These are phyloP conservation scores for Calonectria pseudoturangicola DNA, from an alignment of 2,329 filamentous ascomycete genomes.

Conservation along the genomic window DNA sequence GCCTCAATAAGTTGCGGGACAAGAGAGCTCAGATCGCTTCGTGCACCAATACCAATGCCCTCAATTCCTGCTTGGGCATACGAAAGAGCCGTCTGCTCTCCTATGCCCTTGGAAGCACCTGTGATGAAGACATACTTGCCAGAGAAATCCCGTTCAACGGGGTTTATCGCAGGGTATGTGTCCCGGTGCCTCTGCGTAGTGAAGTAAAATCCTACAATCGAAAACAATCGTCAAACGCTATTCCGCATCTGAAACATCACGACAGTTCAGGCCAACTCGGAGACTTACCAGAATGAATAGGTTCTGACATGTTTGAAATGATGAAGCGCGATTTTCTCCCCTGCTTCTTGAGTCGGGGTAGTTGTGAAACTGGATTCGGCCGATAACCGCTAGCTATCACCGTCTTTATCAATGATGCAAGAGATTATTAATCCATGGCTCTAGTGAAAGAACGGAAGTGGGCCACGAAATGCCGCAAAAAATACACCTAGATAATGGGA, in stretches of 20 bases:
- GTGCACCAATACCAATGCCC: constrained; percentile 71
- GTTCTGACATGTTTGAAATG: constrained; percentile 10
- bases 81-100: constrained; percentile 71
- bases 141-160: constrained; percentile 60
- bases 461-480: constrained; percentile 7
- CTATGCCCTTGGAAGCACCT: constrained; percentile 73
- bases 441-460: constrained; percentile 1
- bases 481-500: constrained; percentile 6
- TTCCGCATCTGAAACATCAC: not conserved
- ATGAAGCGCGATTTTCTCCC: not conserved
- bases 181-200: constrained; percentile 60
- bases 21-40: constrained; percentile 66
- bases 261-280: too few species aligned
- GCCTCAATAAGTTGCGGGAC: constrained; percentile 59
- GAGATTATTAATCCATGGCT: constrained; percentile 22
- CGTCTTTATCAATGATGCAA: constrained; percentile 7
- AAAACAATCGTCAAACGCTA: not conserved
- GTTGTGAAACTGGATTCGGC: not conserved
- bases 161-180: constrained; percentile 72
- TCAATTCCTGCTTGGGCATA: constrained; percentile 73
- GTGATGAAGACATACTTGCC: constrained; percentile 69
- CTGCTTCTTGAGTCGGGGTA: not conserved
- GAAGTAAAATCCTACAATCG: constrained; percentile 13
- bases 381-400: constrained; percentile 7
- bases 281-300: constrained; percentile 17